A percentile compares a stretch with the other conserved stretches of the same genome.
Evolutionary conservation across 352 stramenopile genomes (phyloP).

Genomic region (Globisporangium yorkense): DNA sequence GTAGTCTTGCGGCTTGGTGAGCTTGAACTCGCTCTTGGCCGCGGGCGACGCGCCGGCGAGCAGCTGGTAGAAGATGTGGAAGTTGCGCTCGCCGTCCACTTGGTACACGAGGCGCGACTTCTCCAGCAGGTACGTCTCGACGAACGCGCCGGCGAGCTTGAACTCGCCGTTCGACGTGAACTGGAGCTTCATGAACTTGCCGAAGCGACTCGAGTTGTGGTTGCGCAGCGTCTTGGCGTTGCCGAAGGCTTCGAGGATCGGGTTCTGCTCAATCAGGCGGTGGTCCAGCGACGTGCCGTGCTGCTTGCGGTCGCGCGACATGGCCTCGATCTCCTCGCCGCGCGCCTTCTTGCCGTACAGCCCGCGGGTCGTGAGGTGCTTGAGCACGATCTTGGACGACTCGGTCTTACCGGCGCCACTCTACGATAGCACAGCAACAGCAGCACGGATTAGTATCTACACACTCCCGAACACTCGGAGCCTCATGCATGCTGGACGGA

Average conservation of each 20-base stretch:
- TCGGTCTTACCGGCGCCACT: constrained; percentile 88
- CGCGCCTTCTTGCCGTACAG: constrained; percentile 84
- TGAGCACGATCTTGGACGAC: constrained; percentile 88
- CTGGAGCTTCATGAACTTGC: constrained; percentile 95
- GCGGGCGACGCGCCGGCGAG: constrained; percentile 52
- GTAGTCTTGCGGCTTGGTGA: constrained; percentile 83
- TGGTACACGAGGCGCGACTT: constrained; percentile 88
- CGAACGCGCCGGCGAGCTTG: constrained; percentile 78
- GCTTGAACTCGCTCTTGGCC: constrained; percentile 53
- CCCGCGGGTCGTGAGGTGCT: constrained; percentile 81
- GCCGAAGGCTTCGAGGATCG: constrained; percentile 93
- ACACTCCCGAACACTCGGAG: no score
- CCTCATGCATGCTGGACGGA: background rate
- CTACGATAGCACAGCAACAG: constrained; percentile 4
- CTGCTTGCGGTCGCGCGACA: constrained; percentile 43
- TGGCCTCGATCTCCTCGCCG: constrained; percentile 61
- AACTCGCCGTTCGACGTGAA: constrained; percentile 87
- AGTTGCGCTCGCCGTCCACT: constrained; percentile 90
- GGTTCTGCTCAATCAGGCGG: constrained; percentile 88
- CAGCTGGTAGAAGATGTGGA: constrained; percentile 95
- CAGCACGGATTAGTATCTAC: no score
- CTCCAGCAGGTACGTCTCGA: constrained; percentile 87
- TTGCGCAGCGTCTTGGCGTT: constrained; percentile 95
- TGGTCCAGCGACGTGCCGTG: constrained; percentile 68
- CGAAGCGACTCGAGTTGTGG: constrained; percentile 93